These are phyloP conservation scores for Scheffersomyces quercinus DNA, from an alignment of 1,139 yeast genomes.

Conservation along the genomic window DNA sequence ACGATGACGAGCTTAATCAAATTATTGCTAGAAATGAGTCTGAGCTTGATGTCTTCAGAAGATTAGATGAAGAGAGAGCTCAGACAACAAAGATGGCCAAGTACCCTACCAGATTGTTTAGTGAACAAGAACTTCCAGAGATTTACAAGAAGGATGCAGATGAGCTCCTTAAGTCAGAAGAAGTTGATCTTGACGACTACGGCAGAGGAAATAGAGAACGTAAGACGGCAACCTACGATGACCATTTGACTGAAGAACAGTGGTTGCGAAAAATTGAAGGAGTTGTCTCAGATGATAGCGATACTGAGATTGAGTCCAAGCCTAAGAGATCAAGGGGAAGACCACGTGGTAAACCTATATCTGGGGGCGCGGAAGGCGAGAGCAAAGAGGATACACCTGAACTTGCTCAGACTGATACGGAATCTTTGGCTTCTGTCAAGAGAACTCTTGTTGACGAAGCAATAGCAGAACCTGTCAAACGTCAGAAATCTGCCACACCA, in stretches of 20 bases:
- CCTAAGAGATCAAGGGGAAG: constrained; percentile 27
- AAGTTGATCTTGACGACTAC: constrained; percentile 42
- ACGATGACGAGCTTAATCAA: constrained; percentile 72
- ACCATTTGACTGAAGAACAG: constrained; percentile 73
- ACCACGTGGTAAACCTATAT: constrained; percentile 23
- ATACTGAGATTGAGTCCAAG: constrained; percentile 23
- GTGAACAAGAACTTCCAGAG: constrained; percentile 65
- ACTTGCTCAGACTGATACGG: constrained; percentile 5
- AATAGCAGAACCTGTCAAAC: constrained; percentile 15
- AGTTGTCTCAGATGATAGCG: constrained; percentile 38
- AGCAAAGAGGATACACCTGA: constrained; percentile 6
- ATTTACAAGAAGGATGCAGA: constrained; percentile 56
- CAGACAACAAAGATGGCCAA: constrained; percentile 40
- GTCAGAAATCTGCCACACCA: constrained; percentile 33
- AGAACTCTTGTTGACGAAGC: constrained; percentile 10
- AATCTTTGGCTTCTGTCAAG: constrained; percentile 7
- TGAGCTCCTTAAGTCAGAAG: constrained; percentile 48
- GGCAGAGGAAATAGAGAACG: constrained; percentile 71
- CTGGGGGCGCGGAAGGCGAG: constrained; percentile 6
- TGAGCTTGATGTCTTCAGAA: constrained; percentile 55
- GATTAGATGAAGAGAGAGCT: constrained; percentile 58
- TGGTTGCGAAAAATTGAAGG: constrained; percentile 68
- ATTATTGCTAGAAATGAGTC: constrained; percentile 66
- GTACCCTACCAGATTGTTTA: constrained; percentile 53
- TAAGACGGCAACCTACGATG: constrained; percentile 61